phyloP scores from a whole-genome alignment of 2,329 filamentous ascomycete genomes.

The Aureobasidium sp. region DNA sequence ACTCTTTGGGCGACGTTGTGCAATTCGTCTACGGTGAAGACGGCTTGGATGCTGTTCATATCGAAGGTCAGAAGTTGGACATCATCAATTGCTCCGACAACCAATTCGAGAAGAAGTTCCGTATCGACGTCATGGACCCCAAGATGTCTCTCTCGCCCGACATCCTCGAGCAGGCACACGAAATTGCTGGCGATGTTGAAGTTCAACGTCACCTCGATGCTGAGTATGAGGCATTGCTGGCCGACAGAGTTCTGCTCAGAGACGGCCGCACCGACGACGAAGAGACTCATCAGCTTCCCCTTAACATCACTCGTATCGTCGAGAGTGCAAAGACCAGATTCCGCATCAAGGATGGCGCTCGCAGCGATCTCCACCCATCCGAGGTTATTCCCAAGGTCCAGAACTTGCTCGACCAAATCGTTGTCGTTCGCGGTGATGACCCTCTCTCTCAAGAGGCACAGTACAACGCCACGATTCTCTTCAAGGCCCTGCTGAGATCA shows the following conservation, averaged over 20 bases:
- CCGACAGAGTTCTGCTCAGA: constrained; percentile 70
- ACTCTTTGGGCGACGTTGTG: constrained; percentile 91
- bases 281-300: constrained; percentile 79
- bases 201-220: constrained; percentile 80
- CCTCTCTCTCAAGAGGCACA: constrained; percentile 78
- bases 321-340: constrained; percentile 86
- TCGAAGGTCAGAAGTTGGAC: constrained; percentile 87
- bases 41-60: constrained; percentile 84
- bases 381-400: constrained; percentile 78
- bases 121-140: constrained; percentile 75
- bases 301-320: constrained; percentile 86
- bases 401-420: constrained; percentile 64
- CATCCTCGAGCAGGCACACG: constrained; percentile 75
- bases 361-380: constrained; percentile 81
- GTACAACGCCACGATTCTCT: constrained; percentile 75
- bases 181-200: constrained; percentile 78
- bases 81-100: constrained; percentile 71
- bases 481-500: constrained; percentile 86
- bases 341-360: constrained; percentile 73
- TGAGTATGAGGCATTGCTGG: constrained; percentile 71
- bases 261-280: constrained; percentile 64
- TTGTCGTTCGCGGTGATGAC: constrained; percentile 81
- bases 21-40: constrained; percentile 98
- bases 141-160: constrained; percentile 54
- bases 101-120: constrained; percentile 73